Evolutionary conservation across 2,329 filamentous ascomycete species (phyloP).

Genomic region (Xylariaceae sp.): DNA sequence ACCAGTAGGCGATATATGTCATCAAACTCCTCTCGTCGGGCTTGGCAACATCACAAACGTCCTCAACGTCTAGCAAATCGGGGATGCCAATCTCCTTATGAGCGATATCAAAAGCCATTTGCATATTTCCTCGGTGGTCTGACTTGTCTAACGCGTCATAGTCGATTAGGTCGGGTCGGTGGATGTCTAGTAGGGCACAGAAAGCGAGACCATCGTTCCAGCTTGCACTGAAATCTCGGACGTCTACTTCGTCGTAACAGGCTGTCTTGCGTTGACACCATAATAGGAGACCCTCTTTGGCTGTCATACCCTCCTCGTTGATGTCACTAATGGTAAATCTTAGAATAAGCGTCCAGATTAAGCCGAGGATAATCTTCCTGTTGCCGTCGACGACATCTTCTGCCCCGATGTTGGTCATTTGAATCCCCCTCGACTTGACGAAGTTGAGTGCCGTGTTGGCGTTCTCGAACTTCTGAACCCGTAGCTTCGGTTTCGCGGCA

Average conservation of each 20-base stretch:
- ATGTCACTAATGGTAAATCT: slow-evolving; percentile 99
- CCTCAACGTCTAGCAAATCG: slow-evolving; percentile 92
- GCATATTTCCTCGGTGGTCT: slow-evolving; percentile 96
- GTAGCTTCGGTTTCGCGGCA: slow-evolving; percentile 92
- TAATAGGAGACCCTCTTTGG: slow-evolving; percentile 89
- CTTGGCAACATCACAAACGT: slow-evolving; percentile 94
- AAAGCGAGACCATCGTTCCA: slow-evolving; percentile 99
- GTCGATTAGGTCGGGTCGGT: slow-evolving; percentile 95
- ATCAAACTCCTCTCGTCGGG: slow-evolving; percentile 96
- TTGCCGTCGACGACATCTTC: slow-evolving; percentile 99
- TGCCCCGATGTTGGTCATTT: slow-evolving; percentile 97
- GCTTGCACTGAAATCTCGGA: slow-evolving; percentile 90
- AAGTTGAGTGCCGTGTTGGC: slow-evolving; percentile 94
- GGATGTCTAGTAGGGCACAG: slow-evolving; percentile 94
- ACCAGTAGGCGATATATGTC: slow-evolving; percentile 99
- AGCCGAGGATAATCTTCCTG: slow-evolving; percentile 91
- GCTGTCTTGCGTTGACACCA: slow-evolving; percentile 99
- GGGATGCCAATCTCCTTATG: slow-evolving; percentile 96
- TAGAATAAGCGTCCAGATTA: slow-evolving; percentile 98
- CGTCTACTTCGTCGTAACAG: slow-evolving; percentile 96
- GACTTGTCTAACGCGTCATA: slow-evolving; percentile 92
- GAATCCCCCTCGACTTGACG: slow-evolving; percentile 86
- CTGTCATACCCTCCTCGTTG: slow-evolving; percentile 95
- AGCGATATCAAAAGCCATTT: slow-evolving; percentile 95
- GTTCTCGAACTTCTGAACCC: slow-evolving; percentile 97